Evolutionary conservation across 176 grass and related monocot species (phyloP).

Genomic region (Aegilops longissima): DNA sequence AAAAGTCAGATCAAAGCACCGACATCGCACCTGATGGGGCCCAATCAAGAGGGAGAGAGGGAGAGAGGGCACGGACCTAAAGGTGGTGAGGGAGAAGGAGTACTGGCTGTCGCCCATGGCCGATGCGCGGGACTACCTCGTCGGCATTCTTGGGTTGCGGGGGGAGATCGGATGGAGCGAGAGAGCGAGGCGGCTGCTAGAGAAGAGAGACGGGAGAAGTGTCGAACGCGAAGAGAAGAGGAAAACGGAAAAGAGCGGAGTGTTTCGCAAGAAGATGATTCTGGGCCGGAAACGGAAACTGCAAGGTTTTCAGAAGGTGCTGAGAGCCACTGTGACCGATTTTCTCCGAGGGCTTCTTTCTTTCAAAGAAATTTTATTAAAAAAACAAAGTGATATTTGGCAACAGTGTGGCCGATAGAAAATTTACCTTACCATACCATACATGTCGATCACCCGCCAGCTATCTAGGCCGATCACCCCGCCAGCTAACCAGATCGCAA

Average conservation of each 20-base stretch:
- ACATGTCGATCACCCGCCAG: too few relatives aligned
- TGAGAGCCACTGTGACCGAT: too few relatives aligned
- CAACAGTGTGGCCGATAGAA: too few relatives aligned
- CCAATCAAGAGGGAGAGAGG: neutral
- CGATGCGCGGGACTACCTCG: neutral
- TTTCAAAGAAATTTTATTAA: too few relatives aligned
- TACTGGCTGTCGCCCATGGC: constrained; percentile 94
- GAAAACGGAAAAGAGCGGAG: constrained; percentile 16
- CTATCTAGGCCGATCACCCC: too few relatives aligned
- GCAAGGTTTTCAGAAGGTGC: neutral
- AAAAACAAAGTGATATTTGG: too few relatives aligned
- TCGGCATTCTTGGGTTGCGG: neutral
- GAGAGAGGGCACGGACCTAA: constrained; percentile 46
- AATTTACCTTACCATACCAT: too few relatives aligned
- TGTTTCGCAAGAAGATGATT: constrained; percentile 42
- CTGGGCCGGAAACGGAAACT: neutral
- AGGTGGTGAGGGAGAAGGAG: constrained; percentile 97
- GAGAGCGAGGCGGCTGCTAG: constrained; percentile 16
- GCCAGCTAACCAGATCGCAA: too few relatives aligned
- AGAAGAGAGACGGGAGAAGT: neutral
- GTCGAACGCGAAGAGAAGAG: neutral
- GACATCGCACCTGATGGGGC: neutral
- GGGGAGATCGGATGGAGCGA: neutral
- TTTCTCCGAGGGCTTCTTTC: too few relatives aligned
- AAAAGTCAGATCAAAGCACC: neutral